Percentiles rank a stretch among this genome's conserved stretches.
These are phyloP conservation scores for Tetrapyrgos nigripes DNA, from an alignment of 1,284 basidiomycete species.

Conservation along the genomic window DNA sequence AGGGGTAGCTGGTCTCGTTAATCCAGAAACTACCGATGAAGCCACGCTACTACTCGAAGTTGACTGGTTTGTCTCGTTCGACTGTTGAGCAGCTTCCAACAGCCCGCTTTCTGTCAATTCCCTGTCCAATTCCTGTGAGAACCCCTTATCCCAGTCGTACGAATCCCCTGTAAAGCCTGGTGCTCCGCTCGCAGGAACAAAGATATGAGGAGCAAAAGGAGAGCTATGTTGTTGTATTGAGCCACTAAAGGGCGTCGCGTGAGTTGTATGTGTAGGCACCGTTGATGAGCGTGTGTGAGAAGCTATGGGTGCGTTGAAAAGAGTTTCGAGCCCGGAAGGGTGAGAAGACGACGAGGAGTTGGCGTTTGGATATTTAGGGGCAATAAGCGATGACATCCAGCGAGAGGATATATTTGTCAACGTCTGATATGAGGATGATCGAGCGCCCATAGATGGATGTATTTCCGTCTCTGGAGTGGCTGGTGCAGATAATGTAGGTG, in stretches of 20 bases:
- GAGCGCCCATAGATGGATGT: constrained; percentile 17
- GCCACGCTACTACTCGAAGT: not conserved
- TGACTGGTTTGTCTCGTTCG: not conserved
- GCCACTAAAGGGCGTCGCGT: not conserved
- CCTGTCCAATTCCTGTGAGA: constrained; percentile 46
- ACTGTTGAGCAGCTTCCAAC: constrained; percentile 14
- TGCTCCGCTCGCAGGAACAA: constrained; percentile 74
- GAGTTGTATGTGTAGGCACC: constrained; percentile 1
- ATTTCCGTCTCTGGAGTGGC: not conserved
- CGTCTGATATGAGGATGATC: constrained; percentile 42
- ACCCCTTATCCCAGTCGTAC: constrained; percentile 61
- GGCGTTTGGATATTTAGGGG: constrained; percentile 18
- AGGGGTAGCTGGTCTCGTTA: constrained; percentile 31
- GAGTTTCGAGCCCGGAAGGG: constrained; percentile 22
- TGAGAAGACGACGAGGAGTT: constrained; percentile 17
- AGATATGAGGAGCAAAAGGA: constrained; percentile 65
- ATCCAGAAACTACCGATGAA: not conserved
- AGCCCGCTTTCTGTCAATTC: constrained; percentile 24
- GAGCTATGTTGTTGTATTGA: constrained; percentile 31
- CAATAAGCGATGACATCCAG: constrained; percentile 41
- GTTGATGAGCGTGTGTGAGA: constrained; percentile 23
- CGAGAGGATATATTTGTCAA: constrained; percentile 42
- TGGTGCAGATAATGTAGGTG: constrained; percentile 10
- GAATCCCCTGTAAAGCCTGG: constrained; percentile 75
- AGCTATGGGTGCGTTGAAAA: constrained; percentile 24